Percentiles rank a stretch among this genome's conserved stretches.
phyloP scores from a whole-genome alignment of 2,329 filamentous ascomycete genomes.

The Arthroderma sp. region DNA sequence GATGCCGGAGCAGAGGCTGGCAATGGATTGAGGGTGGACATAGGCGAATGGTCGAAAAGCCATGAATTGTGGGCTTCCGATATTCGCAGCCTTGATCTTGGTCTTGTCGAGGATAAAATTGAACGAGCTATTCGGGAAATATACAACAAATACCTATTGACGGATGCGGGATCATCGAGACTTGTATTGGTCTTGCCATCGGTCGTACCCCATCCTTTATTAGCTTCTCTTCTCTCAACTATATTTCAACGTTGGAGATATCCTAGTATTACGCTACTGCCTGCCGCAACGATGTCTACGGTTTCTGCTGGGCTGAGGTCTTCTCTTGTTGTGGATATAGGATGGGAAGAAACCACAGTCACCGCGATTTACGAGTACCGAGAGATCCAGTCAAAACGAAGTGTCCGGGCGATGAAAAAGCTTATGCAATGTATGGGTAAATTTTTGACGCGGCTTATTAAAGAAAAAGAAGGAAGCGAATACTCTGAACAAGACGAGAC shows the following conservation, averaged over 20 bases:
- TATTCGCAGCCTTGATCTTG: slow-evolving; percentile 58
- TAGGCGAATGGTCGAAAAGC: slow-evolving; percentile 32
- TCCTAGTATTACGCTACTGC: slow-evolving; percentile 68
- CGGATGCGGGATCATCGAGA: slow-evolving; percentile 53
- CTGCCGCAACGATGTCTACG: slow-evolving; percentile 58
- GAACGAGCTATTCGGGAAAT: slow-evolving; percentile 70
- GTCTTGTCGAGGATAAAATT: slow-evolving; percentile 71
- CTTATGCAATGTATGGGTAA: slow-evolving; percentile 55
- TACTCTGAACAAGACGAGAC: slow-evolving; percentile 20
- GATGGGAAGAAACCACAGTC: slow-evolving; percentile 79
- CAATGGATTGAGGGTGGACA: slow-evolving; percentile 14
- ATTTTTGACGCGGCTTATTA: slow-evolving; percentile 18
- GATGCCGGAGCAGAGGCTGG: slow-evolving; percentile 31
- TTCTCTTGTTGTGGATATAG: slow-evolving; percentile 78
- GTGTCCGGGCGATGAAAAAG: slow-evolving; percentile 58
- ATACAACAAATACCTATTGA: slow-evolving; percentile 59
- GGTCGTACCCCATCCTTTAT: slow-evolving; percentile 59
- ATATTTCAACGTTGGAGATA: slow-evolving; percentile 71
- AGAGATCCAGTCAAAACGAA: slow-evolving; percentile 59
- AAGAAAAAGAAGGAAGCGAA: slow-evolving; percentile 10
- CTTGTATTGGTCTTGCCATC: slow-evolving; percentile 66
- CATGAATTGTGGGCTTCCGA: slow-evolving; percentile 70
- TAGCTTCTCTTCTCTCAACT: slow-evolving; percentile 62
- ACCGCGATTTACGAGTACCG: slow-evolving; percentile 85
- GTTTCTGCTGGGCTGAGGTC: slow-evolving; percentile 73